These are phyloP conservation scores for Vachellia pachyceras DNA, from an alignment of 306 rosid species.

Conservation along the genomic window DNA sequence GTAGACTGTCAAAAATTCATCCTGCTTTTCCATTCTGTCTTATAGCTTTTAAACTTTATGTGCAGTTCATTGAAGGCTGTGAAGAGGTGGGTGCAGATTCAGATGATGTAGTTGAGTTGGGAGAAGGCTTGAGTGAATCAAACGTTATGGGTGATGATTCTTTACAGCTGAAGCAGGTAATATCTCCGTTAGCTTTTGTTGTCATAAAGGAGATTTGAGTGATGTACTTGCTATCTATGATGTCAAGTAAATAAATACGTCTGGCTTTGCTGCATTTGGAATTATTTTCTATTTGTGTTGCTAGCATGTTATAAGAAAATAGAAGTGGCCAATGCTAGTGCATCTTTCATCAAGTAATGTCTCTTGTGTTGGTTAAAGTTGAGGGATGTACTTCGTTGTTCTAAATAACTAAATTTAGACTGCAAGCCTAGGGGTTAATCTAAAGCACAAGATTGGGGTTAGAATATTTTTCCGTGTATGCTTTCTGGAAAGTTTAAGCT, in stretches of 20 bases:
- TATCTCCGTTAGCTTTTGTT: conserved; percentile 24
- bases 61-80: conserved; percentile 73
- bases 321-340: background rate
- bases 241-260: background rate
- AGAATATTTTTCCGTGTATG: background rate
- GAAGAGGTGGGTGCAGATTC: conserved; percentile 55
- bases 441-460: too few species aligned
- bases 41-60: conserved; percentile 32
- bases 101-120: conserved; percentile 57
- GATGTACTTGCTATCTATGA: background rate
- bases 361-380: background rate
- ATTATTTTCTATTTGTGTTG: conserved; percentile 4
- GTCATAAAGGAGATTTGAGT: background rate
- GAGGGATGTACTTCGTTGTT: background rate
- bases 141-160: conserved; percentile 49
- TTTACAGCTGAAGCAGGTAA: conserved; percentile 63
- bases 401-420: background rate
- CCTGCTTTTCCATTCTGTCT: conserved; percentile 26
- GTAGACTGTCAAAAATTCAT: conserved; percentile 25
- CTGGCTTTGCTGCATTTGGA: background rate
- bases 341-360: conserved; percentile 8
- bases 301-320: background rate
- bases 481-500: background rate
- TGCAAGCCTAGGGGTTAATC: background rate
- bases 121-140: conserved; percentile 42